A percentile compares a stretch with the other conserved stretches of the same genome.
These are phyloP conservation scores for Kwoniella botswanensis DNA, from an alignment of 768 basidiomycete species.

Conservation along the genomic window DNA sequence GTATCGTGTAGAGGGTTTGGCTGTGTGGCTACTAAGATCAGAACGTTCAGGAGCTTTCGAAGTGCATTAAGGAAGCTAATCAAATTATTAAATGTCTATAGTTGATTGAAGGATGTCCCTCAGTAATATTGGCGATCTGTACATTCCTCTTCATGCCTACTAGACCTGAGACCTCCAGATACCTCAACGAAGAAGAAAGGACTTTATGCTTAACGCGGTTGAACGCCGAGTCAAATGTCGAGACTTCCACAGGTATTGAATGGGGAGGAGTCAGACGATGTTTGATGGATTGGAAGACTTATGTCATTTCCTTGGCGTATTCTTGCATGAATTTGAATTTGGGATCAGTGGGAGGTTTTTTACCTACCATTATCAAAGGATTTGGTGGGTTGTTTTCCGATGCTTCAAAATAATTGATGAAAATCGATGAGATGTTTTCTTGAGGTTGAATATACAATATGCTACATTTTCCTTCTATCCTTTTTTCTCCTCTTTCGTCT, in stretches of 20 bases:
- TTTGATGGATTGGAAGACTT: slow-evolving; percentile 58
- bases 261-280: slow-evolving; percentile 57
- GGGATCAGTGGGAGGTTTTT: slow-evolving; percentile 50
- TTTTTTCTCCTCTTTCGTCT: too few relatives aligned
- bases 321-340: slow-evolving; percentile 36
- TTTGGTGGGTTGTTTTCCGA: slow-evolving; percentile 10
- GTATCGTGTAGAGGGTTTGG: too few relatives aligned
- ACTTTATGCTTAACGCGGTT: slow-evolving; percentile 57
- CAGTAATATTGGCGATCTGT: slow-evolving; percentile 58
- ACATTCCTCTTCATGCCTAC: slow-evolving; percentile 60
- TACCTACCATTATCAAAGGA: slow-evolving; percentile 60
- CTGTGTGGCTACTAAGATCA: too few relatives aligned
- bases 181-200: slow-evolving; percentile 58
- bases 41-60: too few relatives aligned
- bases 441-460: too few relatives aligned
- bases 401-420: too few relatives aligned
- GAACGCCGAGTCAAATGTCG: slow-evolving; percentile 48
- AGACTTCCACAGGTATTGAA: slow-evolving; percentile 51
- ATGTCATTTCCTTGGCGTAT: slow-evolving; percentile 50
- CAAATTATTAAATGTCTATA: neutral
- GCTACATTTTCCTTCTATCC: too few relatives aligned
- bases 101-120: slow-evolving; percentile 59
- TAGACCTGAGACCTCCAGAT: slow-evolving; percentile 57
- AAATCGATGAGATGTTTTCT: too few relatives aligned
- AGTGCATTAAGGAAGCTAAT: neutral